Conservation (phyloP, 75 land plant genomes). For the Larix kaempferi region DNA sequence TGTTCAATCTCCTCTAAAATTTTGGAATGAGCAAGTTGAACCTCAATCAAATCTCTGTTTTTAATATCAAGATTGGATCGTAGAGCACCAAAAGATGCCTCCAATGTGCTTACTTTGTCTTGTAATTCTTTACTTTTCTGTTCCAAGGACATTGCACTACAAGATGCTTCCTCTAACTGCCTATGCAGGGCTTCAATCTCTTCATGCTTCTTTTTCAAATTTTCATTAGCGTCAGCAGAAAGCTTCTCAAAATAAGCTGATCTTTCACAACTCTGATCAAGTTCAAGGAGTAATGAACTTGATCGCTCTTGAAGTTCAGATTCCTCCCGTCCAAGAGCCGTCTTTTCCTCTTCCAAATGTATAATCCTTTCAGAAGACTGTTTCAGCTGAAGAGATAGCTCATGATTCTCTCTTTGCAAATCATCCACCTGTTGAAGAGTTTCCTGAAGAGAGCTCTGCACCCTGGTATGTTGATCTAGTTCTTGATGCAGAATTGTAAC, state of each 20-base stretch:
- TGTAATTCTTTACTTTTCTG: constrained; percentile 21
- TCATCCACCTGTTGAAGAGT: background rate
- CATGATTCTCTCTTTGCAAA: constrained; percentile 9
- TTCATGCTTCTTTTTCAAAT: constrained; percentile 12
- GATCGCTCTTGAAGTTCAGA: background rate
- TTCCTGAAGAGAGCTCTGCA: constrained; percentile 9
- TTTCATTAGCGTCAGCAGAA: constrained; percentile 11
- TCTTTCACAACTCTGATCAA: constrained; percentile 14
- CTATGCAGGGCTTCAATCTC: constrained; percentile 20
- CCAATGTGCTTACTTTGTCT: constrained; percentile 18
- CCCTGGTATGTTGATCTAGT: constrained; percentile 8
- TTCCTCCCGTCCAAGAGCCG: constrained; percentile 15
- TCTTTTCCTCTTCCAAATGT: constrained; percentile 10
- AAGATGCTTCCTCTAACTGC: constrained; percentile 13
- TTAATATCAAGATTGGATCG: constrained; percentile 21
- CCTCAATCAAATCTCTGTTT: constrained; percentile 13
- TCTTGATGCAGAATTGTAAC: constrained; percentile 15
- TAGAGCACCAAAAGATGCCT: constrained; percentile 18
- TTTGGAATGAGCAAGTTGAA: constrained; percentile 22
- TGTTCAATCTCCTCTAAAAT: constrained; percentile 15
- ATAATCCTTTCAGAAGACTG: constrained; percentile 10
- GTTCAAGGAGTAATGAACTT: constrained; percentile 1
- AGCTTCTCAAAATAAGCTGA: constrained; percentile 11
- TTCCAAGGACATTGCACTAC: background rate
- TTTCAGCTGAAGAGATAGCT: constrained; percentile 13